Percentiles rank a stretch among this genome's conserved stretches.
phyloP scores from a whole-genome alignment of 2,329 filamentous ascomycete species.

The Botrytis cinerea region DNA sequence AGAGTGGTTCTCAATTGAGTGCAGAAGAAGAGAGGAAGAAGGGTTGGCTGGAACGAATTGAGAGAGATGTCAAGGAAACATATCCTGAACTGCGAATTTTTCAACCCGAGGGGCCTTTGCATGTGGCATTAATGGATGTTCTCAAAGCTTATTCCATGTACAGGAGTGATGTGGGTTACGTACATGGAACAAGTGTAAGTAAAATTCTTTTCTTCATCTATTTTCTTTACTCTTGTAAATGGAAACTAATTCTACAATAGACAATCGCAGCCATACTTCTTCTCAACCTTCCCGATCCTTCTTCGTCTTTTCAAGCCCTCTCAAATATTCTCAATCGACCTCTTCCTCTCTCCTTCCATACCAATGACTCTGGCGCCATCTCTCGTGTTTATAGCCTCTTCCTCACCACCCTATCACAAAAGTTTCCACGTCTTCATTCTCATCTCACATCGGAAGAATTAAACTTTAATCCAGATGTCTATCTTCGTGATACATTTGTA shows the following conservation, averaged over 20 bases:
- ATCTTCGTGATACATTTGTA: constrained; percentile 62
- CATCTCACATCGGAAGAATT: constrained; percentile 58
- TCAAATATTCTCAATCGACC: constrained; percentile 78
- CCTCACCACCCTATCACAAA: constrained; percentile 64
- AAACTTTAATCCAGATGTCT: constrained; percentile 52
- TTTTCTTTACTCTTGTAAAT: neutral
- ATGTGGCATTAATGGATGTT: constrained; percentile 69
- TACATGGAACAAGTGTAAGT: constrained; percentile 72
- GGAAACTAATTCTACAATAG: constrained; percentile 44
- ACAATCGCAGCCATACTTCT: constrained; percentile 73
- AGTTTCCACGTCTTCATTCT: constrained; percentile 62
- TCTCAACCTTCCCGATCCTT: constrained; percentile 65
- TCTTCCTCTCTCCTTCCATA: constrained; percentile 73
- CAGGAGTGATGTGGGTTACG: constrained; percentile 77
- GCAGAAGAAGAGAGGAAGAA: constrained; percentile 56
- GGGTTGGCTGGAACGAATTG: constrained; percentile 64
- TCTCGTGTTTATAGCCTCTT: constrained; percentile 69
- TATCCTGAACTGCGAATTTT: constrained; percentile 76
- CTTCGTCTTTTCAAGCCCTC: constrained; percentile 68
- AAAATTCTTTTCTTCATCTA: constrained; percentile 7
- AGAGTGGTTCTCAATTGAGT: constrained; percentile 38
- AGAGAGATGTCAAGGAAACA: constrained; percentile 63
- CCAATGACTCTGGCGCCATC: constrained; percentile 68
- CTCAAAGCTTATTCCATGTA: constrained; percentile 81
- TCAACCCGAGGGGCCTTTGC: constrained; percentile 53